Base-by-base conservation (phyloP, 768 basidiomycete genomes). In the Boletus subparvulus region DNA sequence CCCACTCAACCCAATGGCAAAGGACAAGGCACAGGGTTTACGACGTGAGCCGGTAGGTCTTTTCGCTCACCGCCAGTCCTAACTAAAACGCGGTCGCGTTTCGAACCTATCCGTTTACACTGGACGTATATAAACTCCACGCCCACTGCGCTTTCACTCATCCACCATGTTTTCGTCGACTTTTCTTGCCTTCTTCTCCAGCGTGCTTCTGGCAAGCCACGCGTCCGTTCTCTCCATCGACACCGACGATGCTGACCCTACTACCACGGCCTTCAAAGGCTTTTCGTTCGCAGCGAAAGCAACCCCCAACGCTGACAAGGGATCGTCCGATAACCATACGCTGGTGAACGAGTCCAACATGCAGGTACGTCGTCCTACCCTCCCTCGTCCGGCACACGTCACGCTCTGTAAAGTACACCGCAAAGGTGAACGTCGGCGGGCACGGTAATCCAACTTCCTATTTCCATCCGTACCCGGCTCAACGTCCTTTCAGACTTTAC, bases 161-260 rank as follows among this genome's bases (percentile, higher is more conserved):
- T 33, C 39, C 1, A 21, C 30, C 50, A 71, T 70, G 69, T 48
- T 55, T 54, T 56, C 49, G 2, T 17, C 42, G 28, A 26, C 47
- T 19, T 43, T 61, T 21, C 7, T 70, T 17, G 45, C 21, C 17
- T 17, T 64, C 16, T 48, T 21, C 28, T 62, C 55, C 24, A 47
- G 62, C 54, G 57, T 61, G 69, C 70, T 70, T 72, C 69, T 70
- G 71, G 69, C 62, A 69, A 72, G 70, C 69, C 54, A 57, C 58
- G 66, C 66, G 17, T 58, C 59, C 54, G 33, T 50, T 51, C 67
- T 63, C 43, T 61, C 51, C 16, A 39, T 6, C n/a, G 41, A 54
- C 43, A 47, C 17, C 4, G 50, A 35, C 37, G 16, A 12, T 28
- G 14, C 47, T n/a, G 49, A 45, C n/a, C 13, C 50, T 26, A 24